Base-by-base conservation (phyloP, 371 early-diverging fungal species). In the Nematocida displodere region DNA sequence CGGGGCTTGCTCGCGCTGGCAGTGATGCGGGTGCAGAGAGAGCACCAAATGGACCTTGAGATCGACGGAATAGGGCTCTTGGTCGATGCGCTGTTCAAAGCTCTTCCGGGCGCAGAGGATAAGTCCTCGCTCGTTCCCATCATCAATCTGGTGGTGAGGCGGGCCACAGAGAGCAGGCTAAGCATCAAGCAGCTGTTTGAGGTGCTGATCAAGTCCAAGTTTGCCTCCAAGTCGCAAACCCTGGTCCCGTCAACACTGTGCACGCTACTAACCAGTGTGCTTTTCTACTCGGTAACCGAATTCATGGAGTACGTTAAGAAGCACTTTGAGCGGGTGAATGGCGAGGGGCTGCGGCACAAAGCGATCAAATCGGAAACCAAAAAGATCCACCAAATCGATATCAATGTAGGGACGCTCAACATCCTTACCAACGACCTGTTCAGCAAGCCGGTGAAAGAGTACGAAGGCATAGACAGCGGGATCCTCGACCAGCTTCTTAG, bases 1-100 rank as follows among this genome's bases (percentile, higher is more conserved):
- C 66, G 49, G 66, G 37, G 31, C 8, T 15, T 53, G 8, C 54
- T 65, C 11, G n/a, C 47, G 24, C 54, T 65, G 53, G 66, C 54
- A 8, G 54, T 65, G 4, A 22, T n/a, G 20, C 50, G 54, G 42
- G 8, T 65, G 15, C 22, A 37, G 20, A 31, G 50, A 22, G 66
- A 65, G 29, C 26, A 40, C 17, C 15, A 36, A 5, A 39, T 49
- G 15, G 20, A 4, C 8, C 15, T 52, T 28, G 8, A 2, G 24
- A 40, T 65, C 26, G 42, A 34, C 5, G 54, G 37, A 37, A 28
- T 47, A 17, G 29, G 31, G 8, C 28, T 15, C 7, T 22, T 54
- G n/a, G 5, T 65, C 3, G 37, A 52, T 20, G n/a, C 42, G 34
- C 33, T 49, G 22, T 65, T 15, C 31, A n/a, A 20, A 11, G 31